phyloP scores from a whole-genome alignment of 345 rosid genomes.

The Erodium maritimum region DNA sequence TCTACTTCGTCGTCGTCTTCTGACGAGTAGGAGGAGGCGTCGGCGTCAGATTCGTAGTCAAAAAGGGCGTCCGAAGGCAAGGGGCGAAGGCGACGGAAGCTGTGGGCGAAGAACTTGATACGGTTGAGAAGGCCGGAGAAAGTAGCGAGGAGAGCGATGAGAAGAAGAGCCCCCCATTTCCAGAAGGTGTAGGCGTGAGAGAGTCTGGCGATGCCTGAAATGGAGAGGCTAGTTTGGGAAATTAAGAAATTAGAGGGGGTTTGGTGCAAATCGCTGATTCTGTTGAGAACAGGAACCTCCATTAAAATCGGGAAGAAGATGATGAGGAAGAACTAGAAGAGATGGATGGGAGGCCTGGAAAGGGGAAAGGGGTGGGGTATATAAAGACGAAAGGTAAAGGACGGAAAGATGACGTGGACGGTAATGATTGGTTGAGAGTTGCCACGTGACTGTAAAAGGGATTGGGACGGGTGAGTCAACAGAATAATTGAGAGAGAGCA shows the following conservation, averaged over 20 bases:
- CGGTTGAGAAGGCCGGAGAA: conserved; percentile 32
- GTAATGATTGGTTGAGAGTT: not conserved
- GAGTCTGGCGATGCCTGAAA: conserved; percentile 12
- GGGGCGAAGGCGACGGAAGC: conserved; percentile 17
- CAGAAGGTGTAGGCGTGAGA: conserved; percentile 32
- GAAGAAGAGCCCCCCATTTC: conserved; percentile 56
- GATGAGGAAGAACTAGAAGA: not conserved
- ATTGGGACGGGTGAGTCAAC: conserved; percentile 1
- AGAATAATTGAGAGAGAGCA: no score
- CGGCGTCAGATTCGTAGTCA: no score
- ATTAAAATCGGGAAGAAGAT: conserved; percentile 12
- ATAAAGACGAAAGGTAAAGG: no score
- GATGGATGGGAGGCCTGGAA: conserved; percentile 8
- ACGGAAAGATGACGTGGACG: conserved; percentile 10
- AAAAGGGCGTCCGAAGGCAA: conserved; percentile 9
- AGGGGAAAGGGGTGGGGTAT: conserved; percentile 10
- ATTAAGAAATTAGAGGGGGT: conserved; percentile 7
- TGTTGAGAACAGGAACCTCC: conserved; percentile 56
- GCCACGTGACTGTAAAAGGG: not conserved
- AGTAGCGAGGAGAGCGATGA: conserved; percentile 56
- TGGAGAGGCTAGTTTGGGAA: conserved; percentile 1
- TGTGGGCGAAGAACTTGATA: conserved; percentile 31
- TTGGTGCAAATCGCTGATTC: conserved; percentile 37
- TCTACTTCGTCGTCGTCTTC: no score
- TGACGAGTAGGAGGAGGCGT: conserved; percentile 37